Conservation (phyloP, 345 rosid species). For the Chamaenerion angustifolium region DNA sequence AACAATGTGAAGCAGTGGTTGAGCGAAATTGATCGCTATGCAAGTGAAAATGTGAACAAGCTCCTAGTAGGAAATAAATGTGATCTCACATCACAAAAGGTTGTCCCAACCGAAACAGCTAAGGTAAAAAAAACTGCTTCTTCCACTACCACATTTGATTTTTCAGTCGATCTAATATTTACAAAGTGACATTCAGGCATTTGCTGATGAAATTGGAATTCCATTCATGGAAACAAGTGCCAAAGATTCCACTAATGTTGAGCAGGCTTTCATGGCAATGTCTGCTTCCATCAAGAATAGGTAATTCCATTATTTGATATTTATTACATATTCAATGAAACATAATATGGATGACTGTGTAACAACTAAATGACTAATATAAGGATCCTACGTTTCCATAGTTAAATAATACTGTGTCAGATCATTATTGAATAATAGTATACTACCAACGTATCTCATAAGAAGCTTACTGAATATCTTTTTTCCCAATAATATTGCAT, state of each 20-base stretch:
- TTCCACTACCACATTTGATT: neutral
- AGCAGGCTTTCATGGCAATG: constrained; percentile 79
- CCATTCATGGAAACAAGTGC: constrained; percentile 79
- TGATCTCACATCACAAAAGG: constrained; percentile 59
- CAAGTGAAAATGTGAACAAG: constrained; percentile 66
- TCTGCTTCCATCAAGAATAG: constrained; percentile 55
- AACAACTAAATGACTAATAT: no score
- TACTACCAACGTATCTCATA: neutral
- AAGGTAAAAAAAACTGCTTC: constrained; percentile 23
- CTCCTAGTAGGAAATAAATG: constrained; percentile 65
- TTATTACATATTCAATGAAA: no score
- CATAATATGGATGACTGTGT: no score
- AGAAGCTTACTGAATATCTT: no score
- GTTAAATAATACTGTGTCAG: no score
- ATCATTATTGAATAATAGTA: neutral
- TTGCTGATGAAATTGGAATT: constrained; percentile 66
- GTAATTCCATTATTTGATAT: constrained; percentile 11
- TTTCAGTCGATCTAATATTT: neutral
- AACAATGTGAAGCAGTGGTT: constrained; percentile 73
- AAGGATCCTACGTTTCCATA: neutral
- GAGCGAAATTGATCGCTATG: constrained; percentile 64
- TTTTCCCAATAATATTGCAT: no score
- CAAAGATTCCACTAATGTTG: constrained; percentile 53
- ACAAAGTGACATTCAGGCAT: constrained; percentile 23
- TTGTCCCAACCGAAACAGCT: constrained; percentile 49